Evolutionary conservation across 2,329 filamentous ascomycete genomes (phyloP), one percentile per base, ranked within the genome.

Genomic region (Ceratocystis harringtonii): DNA sequence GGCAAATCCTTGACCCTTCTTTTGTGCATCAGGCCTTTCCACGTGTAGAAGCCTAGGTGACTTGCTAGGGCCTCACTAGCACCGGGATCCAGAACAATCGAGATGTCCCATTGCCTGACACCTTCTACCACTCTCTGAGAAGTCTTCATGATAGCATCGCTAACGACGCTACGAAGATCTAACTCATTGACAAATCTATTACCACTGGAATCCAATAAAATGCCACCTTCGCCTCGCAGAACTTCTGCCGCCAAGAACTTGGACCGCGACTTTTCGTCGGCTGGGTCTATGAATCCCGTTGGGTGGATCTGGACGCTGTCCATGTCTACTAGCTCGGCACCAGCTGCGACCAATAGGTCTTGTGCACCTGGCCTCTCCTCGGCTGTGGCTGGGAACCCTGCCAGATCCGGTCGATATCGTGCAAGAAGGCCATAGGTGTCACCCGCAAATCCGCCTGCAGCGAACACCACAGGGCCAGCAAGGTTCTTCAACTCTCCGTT

Each of bases 211-310:
- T 72, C 71, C 0, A 87, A 72, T 32, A 87, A 69, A 3, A 86
- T 78, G 0, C 83, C 84, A 0, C 84, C 84, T 69, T 86, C 84
- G 0, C 84, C 84, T 2, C 84, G 75, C 30, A 87, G 74, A 66
- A 84, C 76, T 72, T 87, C 84, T 0, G 84, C 84, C 0, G 84
- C 84, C 3, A 87, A 78, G 69, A 87, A 83, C 72, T 87, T 87
- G 61, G 83, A 78, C 43, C 73, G 72, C 0, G 77, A 76, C 0
- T 69, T 69, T 0, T 75, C 73, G 41, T 77, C 76, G 1, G 76
- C 74, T 0, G 79, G 79, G 68, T 86, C 83, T 5, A 87, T 75
- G 70, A 87, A 87, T 0, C 83, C 82, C 0, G 84, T 86, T 1
- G 84, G 84, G 68, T 87, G 84, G 3, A 87, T 77, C 71, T 87